These are phyloP conservation scores for Spongispora temasekensis DNA, from an alignment of 1,284 basidiomycete genomes.

Conservation along the genomic window DNA sequence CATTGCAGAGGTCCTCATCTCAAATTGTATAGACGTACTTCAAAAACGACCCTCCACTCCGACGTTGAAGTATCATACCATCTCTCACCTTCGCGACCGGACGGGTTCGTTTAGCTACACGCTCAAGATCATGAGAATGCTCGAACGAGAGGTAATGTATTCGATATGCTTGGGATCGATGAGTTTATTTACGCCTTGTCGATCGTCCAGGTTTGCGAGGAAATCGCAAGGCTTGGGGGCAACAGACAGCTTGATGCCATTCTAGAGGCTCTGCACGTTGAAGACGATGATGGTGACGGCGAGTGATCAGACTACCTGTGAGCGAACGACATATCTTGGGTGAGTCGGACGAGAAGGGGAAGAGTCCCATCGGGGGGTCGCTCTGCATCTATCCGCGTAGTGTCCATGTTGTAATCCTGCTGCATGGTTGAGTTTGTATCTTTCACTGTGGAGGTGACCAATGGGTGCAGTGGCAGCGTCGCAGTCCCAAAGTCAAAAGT, in stretches of 20 bases:
- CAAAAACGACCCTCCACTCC: slow-evolving; percentile 84
- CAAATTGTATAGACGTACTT: slow-evolving; percentile 70
- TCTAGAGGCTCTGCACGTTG: slow-evolving; percentile 27
- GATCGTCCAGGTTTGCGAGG: slow-evolving; percentile 29
- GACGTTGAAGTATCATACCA: slow-evolving; percentile 77
- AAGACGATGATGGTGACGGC: slow-evolving; percentile 6
- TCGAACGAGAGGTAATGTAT: slow-evolving; percentile 53
- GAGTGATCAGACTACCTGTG: neutral
- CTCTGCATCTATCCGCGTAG: too few species aligned
- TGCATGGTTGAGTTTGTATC: too few species aligned
- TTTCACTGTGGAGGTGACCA: too few species aligned
- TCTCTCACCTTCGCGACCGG: slow-evolving; percentile 70
- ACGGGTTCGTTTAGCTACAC: slow-evolving; percentile 78
- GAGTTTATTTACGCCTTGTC: neutral
- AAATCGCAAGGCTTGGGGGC: slow-evolving; percentile 30
- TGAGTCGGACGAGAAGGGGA: too few species aligned
- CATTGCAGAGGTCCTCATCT: neutral
- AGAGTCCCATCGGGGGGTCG: too few species aligned
- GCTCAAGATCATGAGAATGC: slow-evolving; percentile 48
- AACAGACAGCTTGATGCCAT: slow-evolving; percentile 32
- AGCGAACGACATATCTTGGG: neutral
- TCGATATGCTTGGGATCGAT: neutral
- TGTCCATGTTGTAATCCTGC: too few species aligned
- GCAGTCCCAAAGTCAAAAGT: too few species aligned
- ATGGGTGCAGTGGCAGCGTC: too few species aligned